Evolutionary conservation across 768 basidiomycete genomes (phyloP).

Genomic region (Macrolepiota fuliginosa): DNA sequence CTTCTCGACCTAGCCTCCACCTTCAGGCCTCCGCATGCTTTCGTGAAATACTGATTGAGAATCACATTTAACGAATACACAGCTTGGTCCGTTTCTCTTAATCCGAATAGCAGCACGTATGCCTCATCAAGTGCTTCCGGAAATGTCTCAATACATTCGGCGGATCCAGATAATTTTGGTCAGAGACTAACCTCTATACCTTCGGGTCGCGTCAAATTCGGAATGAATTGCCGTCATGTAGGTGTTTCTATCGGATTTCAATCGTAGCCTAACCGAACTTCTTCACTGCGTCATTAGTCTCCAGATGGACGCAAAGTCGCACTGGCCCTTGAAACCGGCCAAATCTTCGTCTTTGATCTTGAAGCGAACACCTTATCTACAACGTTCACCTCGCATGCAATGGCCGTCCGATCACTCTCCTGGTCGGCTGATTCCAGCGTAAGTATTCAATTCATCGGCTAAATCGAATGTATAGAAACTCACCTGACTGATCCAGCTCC

Average conservation of each 20-base stretch:
- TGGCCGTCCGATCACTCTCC: slow-evolving; percentile 81
- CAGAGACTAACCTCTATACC: slow-evolving; percentile 53
- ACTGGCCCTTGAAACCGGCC: slow-evolving; percentile 82
- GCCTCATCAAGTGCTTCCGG: slow-evolving; percentile 73
- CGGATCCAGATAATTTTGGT: slow-evolving; percentile 64
- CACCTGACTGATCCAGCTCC: slow-evolving; percentile 45
- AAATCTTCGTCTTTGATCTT: slow-evolving; percentile 83
- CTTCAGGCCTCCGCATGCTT: slow-evolving; percentile 13
- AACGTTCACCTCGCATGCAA: slow-evolving; percentile 86
- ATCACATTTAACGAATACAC: neutral
- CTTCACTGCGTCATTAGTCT: slow-evolving; percentile 51
- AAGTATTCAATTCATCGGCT: slow-evolving; percentile 25
- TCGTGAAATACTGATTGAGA: slow-evolving; percentile 7
- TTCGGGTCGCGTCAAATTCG: slow-evolving; percentile 74
- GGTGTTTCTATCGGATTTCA: slow-evolving; percentile 17
- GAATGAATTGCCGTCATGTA: slow-evolving; percentile 73
- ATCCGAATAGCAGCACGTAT: slow-evolving; percentile 71
- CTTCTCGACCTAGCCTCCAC: neutral
- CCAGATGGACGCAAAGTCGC: slow-evolving; percentile 85
- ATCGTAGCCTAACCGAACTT: neutral
- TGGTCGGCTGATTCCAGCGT: slow-evolving; percentile 93
- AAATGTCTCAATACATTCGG: slow-evolving; percentile 71
- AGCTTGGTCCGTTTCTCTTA: slow-evolving; percentile 87
- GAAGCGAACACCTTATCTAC: slow-evolving; percentile 61
- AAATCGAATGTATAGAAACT: neutral